phyloP scores from a whole-genome alignment of 2,329 filamentous ascomycete genomes.

The Diplodia sapinea region DNA sequence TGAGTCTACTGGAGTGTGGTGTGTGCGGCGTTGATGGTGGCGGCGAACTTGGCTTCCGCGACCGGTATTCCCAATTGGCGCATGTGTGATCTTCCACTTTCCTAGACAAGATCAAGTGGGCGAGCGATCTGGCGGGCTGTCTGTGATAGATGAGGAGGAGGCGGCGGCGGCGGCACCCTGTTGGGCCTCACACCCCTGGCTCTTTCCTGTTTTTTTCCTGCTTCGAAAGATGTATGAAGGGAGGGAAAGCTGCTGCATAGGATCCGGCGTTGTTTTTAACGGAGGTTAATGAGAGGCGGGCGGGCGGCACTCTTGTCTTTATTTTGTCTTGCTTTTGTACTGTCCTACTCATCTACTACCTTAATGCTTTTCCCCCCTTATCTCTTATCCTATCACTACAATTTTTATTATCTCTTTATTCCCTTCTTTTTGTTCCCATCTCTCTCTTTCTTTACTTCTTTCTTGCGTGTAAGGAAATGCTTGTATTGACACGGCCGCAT shows the following conservation, averaged over 20 bases:
- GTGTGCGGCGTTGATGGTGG: not conserved
- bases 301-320: conserved; percentile 7
- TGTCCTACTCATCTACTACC: not conserved
- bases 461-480: conserved; percentile 6
- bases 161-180: too few species aligned
- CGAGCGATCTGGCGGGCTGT: not conserved
- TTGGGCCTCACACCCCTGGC: not conserved
- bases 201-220: not conserved
- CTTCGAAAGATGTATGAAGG: not conserved
- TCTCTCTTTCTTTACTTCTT: conserved; percentile 10
- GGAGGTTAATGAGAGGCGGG: not conserved
- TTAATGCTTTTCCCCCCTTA: conserved; percentile 6
- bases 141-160: not conserved
- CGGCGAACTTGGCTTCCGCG: too few species aligned
- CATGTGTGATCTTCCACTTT: not conserved
- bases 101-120: not conserved
- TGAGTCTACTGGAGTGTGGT: not conserved
- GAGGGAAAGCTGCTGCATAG: conserved; percentile 22
- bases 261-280: conserved; percentile 17
- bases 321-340: not conserved
- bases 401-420: not conserved
- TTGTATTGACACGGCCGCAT: conserved; percentile 10
- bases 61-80: too few species aligned
- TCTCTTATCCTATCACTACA: not conserved
- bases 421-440: not conserved